Conservation (phyloP, 2,329 filamentous ascomycete species). For the Arthrinium phaeospermum region DNA sequence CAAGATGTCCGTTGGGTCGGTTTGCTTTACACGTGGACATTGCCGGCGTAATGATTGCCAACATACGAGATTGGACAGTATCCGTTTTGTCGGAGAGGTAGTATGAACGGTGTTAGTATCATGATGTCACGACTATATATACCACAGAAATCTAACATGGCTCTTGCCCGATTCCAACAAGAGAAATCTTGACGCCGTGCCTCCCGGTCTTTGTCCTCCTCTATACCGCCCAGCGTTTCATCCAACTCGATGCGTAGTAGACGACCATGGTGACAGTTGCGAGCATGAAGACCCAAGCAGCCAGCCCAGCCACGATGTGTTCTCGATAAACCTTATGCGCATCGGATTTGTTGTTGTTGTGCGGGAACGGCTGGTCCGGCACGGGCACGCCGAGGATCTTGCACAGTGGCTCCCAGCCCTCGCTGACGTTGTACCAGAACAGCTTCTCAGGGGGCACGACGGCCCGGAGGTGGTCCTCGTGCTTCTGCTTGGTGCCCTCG, state of each 20-base stretch:
- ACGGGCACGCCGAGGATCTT: slow-evolving; percentile 42
- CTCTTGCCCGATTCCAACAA: background rate
- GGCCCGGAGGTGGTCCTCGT: slow-evolving; percentile 39
- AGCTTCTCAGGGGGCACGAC: slow-evolving; percentile 42
- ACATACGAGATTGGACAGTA: slow-evolving; percentile 6
- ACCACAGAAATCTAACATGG: slow-evolving; percentile 3
- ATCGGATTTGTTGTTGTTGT: slow-evolving; percentile 41
- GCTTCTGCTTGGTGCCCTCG: slow-evolving; percentile 36
- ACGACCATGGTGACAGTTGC: slow-evolving; percentile 30
- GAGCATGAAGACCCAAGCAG: slow-evolving; percentile 38
- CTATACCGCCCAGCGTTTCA: slow-evolving; percentile 9
- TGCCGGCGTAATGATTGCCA: background rate
- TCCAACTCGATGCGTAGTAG: slow-evolving; percentile 19
- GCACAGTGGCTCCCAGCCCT: slow-evolving; percentile 45
- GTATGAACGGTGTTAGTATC: background rate
- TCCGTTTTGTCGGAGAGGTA: background rate
- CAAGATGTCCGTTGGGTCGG: background rate
- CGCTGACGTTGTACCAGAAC: slow-evolving; percentile 43
- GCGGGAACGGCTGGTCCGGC: slow-evolving; percentile 42
- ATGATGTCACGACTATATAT: background rate
- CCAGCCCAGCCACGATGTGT: slow-evolving; percentile 34
- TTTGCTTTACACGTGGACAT: too few species aligned
- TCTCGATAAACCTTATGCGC: slow-evolving; percentile 35
- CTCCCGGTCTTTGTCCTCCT: background rate
- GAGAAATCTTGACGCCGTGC: background rate